These are phyloP conservation scores for Penicillium coffeae DNA, from an alignment of 495 filamentous ascomycete genomes.

Conservation along the genomic window DNA sequence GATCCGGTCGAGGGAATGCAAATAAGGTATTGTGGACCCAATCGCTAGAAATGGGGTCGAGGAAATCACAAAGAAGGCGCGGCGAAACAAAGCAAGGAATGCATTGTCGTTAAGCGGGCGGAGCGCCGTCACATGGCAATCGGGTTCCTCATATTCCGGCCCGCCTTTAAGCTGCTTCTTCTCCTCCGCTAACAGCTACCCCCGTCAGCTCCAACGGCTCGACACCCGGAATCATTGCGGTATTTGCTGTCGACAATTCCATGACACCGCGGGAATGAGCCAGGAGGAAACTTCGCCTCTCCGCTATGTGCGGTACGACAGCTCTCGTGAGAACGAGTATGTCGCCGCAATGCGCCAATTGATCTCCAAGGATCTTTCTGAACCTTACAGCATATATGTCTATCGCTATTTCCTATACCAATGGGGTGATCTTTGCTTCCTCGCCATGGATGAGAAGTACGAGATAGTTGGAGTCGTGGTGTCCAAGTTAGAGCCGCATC, in stretches of 20 bases:
- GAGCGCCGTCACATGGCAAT: slow-evolving; percentile 38
- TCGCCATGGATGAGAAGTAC: slow-evolving; percentile 64
- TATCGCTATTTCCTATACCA: slow-evolving; percentile 98
- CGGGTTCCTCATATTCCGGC: slow-evolving; percentile 7
- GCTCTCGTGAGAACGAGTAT: slow-evolving; percentile 71
- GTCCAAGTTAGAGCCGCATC: slow-evolving; percentile 88
- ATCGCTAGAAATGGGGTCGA: slow-evolving; percentile 3
- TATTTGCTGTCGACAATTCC: too few species aligned
- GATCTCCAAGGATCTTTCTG: slow-evolving; percentile 95
- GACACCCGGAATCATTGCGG: too few species aligned
- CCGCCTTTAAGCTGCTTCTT: slow-evolving; percentile 9
- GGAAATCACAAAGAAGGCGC: slow-evolving; percentile 1
- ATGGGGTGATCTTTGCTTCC: slow-evolving; percentile 95
- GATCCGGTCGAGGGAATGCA: slow-evolving; percentile 14
- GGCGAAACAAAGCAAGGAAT: slow-evolving; percentile 7
- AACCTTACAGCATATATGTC: slow-evolving; percentile 99
- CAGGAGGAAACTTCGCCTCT: slow-evolving; percentile 43
- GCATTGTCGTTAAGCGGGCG: slow-evolving; percentile 15
- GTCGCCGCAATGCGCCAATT: slow-evolving; percentile 84
- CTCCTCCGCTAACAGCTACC: slow-evolving; percentile 2
- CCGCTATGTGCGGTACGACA: slow-evolving; percentile 80
- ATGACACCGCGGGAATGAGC: slow-evolving; percentile 26
- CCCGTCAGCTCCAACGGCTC: slow-evolving; percentile 3
- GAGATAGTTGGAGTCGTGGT: slow-evolving; percentile 85
- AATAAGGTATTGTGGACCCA: not conserved